These are phyloP conservation scores for Epichloe uncinata DNA, from an alignment of 2,329 filamentous ascomycete species.

Conservation along the genomic window DNA sequence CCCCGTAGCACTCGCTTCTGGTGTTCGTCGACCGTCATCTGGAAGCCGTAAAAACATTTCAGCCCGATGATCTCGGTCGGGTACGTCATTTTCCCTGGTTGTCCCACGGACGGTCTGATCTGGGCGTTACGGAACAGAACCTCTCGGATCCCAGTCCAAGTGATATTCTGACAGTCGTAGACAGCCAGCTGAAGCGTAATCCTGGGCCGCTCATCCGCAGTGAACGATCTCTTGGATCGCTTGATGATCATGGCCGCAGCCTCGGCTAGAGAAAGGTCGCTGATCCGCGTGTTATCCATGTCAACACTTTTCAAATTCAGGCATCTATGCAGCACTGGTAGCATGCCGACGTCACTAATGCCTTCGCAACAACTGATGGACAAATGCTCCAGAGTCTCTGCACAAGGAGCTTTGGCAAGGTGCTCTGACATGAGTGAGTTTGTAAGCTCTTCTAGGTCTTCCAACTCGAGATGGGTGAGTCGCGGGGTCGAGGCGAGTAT, in stretches of 20 bases:
- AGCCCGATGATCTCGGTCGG: constrained; percentile 70
- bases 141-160: constrained; percentile 83
- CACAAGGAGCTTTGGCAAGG: constrained; percentile 65
- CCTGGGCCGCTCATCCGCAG: constrained; percentile 28
- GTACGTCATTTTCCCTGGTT: constrained; percentile 35
- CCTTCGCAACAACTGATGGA: constrained; percentile 85
- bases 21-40: constrained; percentile 90
- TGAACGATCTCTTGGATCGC: constrained; percentile 37
- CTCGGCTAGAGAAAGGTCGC: constrained; percentile 74
- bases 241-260: constrained; percentile 66
- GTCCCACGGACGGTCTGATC: constrained; percentile 37
- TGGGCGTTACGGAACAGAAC: constrained; percentile 76
- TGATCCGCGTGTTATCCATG: constrained; percentile 88
- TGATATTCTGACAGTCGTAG: constrained; percentile 86
- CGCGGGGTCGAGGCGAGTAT: constrained; percentile 63
- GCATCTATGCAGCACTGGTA: constrained; percentile 69
- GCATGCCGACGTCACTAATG: constrained; percentile 69
- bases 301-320: constrained; percentile 56
- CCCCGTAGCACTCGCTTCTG: constrained; percentile 71
- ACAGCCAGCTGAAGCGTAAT: constrained; percentile 64
- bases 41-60: constrained; percentile 92
- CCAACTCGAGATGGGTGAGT: constrained; percentile 78
- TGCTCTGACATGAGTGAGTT: constrained; percentile 60
- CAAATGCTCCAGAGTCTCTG: constrained; percentile 58
- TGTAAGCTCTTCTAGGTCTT: constrained; percentile 67